Evolutionary conservation across 2,329 filamentous ascomycete species (phyloP), one percentile per base, ranked within the genome.

Genomic region (Trichoderma sp.): DNA sequence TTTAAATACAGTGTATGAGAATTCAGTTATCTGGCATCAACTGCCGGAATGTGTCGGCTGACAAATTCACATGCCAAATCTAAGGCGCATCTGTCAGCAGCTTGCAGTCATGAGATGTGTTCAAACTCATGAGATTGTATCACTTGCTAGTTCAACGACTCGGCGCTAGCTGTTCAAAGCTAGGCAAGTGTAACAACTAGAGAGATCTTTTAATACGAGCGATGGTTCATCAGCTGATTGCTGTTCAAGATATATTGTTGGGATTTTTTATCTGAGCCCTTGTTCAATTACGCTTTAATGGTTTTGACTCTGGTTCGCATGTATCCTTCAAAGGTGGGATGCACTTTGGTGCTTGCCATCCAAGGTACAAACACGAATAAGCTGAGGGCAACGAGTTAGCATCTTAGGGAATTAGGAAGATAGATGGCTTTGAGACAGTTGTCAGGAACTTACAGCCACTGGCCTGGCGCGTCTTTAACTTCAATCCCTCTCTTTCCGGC

Each of bases 11-110:
- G 4, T 14, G 6, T 7, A 1, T 24, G 14, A 16, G 16, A 56
- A 56, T 24, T 21, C 50, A 56, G n/a, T 12, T 16, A 53, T 24
- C 50, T 73, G 29, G 60, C 71, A 56, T 31, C 21, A 60, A 35
- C 35, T 50, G 8, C 11, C n/a, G 31, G 12, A 41, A 59, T 67
- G 21, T 16, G 60, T 56, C 45, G 35, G 71, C 71, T 74, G 62
- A 74, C 71, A 74, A 74, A 74, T 74, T 60, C 62, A 45, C 62
- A 31, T 35, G 56, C 60, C 60, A 53, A 56, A 75, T 62, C 18
- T 62, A 6, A n/a, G 38, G 12, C 24, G n/a, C 7, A 5, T 63
- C 38, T 29, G 73, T 75, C 66, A 71, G 73, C 56, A 60, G 63
- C 29, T 63, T 21, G 35, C 33, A 56, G 63, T 62, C 56, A 56